Conservation (phyloP, 2,329 filamentous ascomycete species). For the Akanthomyces muscarius region DNA sequence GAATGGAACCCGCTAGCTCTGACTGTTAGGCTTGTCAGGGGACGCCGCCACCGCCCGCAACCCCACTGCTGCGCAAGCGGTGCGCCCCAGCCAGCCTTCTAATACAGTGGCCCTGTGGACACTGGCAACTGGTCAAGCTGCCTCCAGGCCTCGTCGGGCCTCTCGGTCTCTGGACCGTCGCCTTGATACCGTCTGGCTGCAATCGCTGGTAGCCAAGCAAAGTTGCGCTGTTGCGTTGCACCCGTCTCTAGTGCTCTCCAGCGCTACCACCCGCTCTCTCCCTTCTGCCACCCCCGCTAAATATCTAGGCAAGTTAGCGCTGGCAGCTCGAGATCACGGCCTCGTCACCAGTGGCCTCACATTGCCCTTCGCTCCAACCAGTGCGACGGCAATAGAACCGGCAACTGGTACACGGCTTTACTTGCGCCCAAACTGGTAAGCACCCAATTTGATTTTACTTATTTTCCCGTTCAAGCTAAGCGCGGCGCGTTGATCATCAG, state of each 20-base stretch:
- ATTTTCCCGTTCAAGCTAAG: neutral
- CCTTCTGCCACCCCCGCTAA: neutral
- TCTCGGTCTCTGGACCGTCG: too few species aligned
- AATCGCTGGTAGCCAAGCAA: too few species aligned
- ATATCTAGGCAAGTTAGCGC: neutral
- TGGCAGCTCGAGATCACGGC: neutral
- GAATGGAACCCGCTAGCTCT: constrained; percentile 1
- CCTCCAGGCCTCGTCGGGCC: too few species aligned
- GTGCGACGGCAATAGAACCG: neutral
- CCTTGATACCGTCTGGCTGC: too few species aligned
- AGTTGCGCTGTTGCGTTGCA: too few species aligned
- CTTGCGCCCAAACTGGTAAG: neutral
- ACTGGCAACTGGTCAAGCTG: too few species aligned
- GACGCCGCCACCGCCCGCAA: neutral
- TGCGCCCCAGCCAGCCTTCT: neutral
- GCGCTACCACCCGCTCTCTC: neutral
- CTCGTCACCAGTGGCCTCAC: neutral
- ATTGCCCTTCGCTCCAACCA: neutral
- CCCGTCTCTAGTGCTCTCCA: neutral
- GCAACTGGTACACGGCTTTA: neutral
- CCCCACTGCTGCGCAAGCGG: neutral
- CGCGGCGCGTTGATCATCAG: neutral
- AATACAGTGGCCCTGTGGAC: neutral
- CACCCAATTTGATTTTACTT: neutral
- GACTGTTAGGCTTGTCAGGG: neutral